Evolutionary conservation across 78 protist genomes (phyloP), one percentile per base, ranked within the genome.

Genomic region (Dictyostelium intermedium): DNA sequence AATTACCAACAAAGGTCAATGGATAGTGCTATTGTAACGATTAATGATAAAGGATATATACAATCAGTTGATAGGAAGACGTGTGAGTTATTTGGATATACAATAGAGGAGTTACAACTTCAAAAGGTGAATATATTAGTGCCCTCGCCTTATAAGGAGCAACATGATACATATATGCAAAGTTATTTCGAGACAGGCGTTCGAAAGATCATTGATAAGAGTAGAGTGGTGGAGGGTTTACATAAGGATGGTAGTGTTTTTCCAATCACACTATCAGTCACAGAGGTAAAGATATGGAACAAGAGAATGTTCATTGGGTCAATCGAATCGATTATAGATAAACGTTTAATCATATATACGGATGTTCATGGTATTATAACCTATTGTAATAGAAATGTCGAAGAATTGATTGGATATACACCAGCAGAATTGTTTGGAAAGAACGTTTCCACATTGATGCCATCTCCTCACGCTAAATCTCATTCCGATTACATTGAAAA

Each of bases 11-110:
- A 80, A 47, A 80, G 84, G 32, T 82, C 86, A 23, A 82, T 82
- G 86, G 86, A 82, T 56, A 82, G 86, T 82, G 86, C 92, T 1
- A 87, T 87, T n/a, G 84, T 87, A 6, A 87, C 92, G 16, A 87
- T 87, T 61, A 87, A 60, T 41, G 87, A 78, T 30, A 80, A 87
- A 61, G 92, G 92, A 11, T 61, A 77, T 16, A 87, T 87, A 25
- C 83, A 76, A 27, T 87, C 92, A 32, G 92, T 80, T 8, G 92
- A 87, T 76, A 87, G 84, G 7, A 87, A 87, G 27, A 79, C 87
- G 41, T 78, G 87, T 80, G 84, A 87, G 30, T 84, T 87, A 27
- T 87, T 87, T 69, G 92, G 92, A 25, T 87, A 87, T 77, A 87
- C 92, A 11, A 76, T 87, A 11, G 92, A 87, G 25, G 92, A 87